These are phyloP conservation scores for Carex kokanica DNA, from an alignment of 176 grass and related monocot genomes.

Conservation along the genomic window DNA sequence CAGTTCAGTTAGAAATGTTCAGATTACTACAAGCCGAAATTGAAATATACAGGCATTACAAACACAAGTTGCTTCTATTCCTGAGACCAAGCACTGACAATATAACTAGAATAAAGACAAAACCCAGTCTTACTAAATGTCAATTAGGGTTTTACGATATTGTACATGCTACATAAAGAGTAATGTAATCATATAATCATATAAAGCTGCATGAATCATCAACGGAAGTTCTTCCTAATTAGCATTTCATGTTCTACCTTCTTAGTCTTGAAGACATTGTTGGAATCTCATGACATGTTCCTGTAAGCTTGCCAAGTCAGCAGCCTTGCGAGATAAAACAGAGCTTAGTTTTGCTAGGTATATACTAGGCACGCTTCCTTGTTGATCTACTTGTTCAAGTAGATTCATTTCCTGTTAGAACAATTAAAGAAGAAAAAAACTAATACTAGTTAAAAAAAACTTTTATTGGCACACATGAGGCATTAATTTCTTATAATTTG, in stretches of 20 bases:
- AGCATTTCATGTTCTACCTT: conserved; percentile 28
- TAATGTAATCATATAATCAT: conserved; percentile 15
- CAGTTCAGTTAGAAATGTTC: neutral
- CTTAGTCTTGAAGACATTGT: conserved; percentile 28
- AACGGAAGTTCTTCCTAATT: conserved; percentile 14
- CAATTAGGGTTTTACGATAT: neutral
- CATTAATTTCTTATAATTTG: neutral
- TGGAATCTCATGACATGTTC: conserved; percentile 33
- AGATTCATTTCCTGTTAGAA: conserved; percentile 40
- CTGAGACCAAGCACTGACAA: neutral
- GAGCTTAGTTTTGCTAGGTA: conserved; percentile 32
- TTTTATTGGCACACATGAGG: neutral
- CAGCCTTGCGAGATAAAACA: conserved; percentile 41
- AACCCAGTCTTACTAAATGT: neutral
- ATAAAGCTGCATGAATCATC: neutral
- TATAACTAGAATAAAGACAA: neutral
- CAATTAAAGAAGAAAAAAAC: conserved; percentile 1
- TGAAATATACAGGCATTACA: neutral
- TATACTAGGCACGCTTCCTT: conserved; percentile 29
- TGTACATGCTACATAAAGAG: neutral
- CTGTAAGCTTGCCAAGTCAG: conserved; percentile 34
- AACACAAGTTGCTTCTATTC: neutral
- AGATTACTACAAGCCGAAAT: too few relatives aligned
- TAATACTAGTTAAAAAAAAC: neutral
- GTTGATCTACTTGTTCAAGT: conserved; percentile 37